Evolutionary conservation across 164 flowering plant genomes (phyloP).

Genomic region (Berberis vulgaris): DNA sequence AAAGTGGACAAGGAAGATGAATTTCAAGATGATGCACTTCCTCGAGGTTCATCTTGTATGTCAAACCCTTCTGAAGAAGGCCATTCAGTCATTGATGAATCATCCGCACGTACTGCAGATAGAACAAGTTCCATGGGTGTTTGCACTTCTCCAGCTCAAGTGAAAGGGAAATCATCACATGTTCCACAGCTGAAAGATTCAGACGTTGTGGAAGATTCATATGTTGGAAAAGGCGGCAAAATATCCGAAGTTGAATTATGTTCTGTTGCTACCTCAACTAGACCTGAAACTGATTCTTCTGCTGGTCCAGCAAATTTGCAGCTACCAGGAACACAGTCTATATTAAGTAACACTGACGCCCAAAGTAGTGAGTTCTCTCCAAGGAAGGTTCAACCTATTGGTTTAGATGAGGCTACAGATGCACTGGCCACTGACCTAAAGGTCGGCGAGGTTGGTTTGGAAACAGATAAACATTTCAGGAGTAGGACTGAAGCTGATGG

Average conservation of each 20-base stretch:
- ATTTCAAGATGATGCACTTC: constrained; percentile 3
- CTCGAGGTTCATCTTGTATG: constrained; percentile 1
- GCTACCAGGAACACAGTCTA: constrained; percentile 12
- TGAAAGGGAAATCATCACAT: constrained; percentile 12
- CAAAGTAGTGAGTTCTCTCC: constrained; percentile 12
- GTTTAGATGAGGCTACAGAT: constrained; percentile 7
- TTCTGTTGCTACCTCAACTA: constrained; percentile 15
- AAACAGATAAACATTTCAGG: constrained; percentile 10
- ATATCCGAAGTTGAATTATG: constrained; percentile 8
- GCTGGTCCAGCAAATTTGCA: neutral
- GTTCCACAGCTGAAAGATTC: constrained; percentile 12
- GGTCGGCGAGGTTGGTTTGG: constrained; percentile 14
- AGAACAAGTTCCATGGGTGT: constrained; percentile 8
- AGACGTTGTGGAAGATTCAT: constrained; percentile 17
- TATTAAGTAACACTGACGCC: constrained; percentile 13
- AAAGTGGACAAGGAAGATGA: constrained; percentile 7
- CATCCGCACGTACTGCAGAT: constrained; percentile 5
- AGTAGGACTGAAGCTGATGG: constrained; percentile 18
- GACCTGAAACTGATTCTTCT: constrained; percentile 4
- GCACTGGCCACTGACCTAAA: constrained; percentile 18
- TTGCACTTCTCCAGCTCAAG: constrained; percentile 11
- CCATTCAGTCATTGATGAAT: constrained; percentile 6
- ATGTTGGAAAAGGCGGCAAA: constrained; percentile 12
- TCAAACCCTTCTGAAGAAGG: constrained; percentile 8
- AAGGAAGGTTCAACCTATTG: constrained; percentile 4